Evolutionary conservation across 1,284 basidiomycete genomes (phyloP), one percentile per base, ranked within the genome.

Genomic region (Papiliotrema nemorosa): DNA sequence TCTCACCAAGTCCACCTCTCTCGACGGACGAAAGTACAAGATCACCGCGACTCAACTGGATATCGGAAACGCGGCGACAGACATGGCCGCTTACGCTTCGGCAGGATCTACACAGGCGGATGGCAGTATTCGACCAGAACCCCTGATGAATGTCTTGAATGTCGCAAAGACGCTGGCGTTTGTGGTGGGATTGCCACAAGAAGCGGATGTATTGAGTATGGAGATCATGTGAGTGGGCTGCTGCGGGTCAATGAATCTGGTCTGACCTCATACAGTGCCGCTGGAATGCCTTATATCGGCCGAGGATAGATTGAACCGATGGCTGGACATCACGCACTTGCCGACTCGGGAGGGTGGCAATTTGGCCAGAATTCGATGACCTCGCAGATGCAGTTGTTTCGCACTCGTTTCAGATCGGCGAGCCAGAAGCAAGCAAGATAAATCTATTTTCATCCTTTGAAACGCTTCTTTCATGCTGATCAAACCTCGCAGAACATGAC

Each of bases 41-140:
- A 88, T 90, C 50, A 80, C 85, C 2, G 83, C 82, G 62, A 85
- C 84, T 0, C 85, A 88, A 63, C 80, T 89, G 41, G 86, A 89
- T 64, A 86, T 89, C 38, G 87, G 86, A 83, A 52, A 44, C 64
- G 85, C 86, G 3, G 74, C 74, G 24, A 87, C 86, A 0, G 73
- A 74, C 1, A 80, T 88, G 77, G 79, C 79, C 2, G 66, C 62
- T 10, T 77, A 78, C 44, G 60, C 72, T 3, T 58, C 62, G 3
- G 58, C 63, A 5, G 85, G 86, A 2, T 77, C 80, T 1, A 73
- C 83, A 24, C 88, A 90, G 66, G 79, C 87, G 0, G 80, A 89
- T 65, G 87, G 88, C 2, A 74, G 76, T 10, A 71, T 78, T 21
- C 70, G 78, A 22, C 72, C 76, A 2, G 88, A 90, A 68, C 80